Evolutionary conservation across 139 green algal genomes (phyloP).

Genomic region (Deuterostichococcus epilithicus): DNA sequence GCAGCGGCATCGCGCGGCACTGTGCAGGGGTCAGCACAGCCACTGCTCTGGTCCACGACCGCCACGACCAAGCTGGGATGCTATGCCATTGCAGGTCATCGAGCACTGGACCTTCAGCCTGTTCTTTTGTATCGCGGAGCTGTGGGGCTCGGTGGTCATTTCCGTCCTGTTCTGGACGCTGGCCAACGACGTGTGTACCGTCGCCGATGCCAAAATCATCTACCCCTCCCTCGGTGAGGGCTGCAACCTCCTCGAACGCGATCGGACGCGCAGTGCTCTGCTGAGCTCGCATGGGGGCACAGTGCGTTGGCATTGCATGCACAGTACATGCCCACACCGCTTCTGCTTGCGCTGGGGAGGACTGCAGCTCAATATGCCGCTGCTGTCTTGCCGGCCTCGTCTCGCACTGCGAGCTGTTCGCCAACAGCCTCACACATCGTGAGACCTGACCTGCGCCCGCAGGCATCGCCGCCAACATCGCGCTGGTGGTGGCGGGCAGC

Average conservation of each 20-base stretch:
- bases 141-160: slow-evolving; percentile 85
- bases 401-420: too few species aligned
- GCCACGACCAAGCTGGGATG: neutral
- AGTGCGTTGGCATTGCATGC: too few species aligned
- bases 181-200: slow-evolving; percentile 53
- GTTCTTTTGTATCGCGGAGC: slow-evolving; percentile 81
- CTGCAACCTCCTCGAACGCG: too few species aligned
- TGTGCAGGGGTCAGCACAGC: too few species aligned
- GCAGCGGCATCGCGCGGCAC: too few species aligned
- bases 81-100: slow-evolving; percentile 25
- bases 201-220: slow-evolving; percentile 54
- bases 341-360: too few species aligned
- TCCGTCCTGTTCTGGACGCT: slow-evolving; percentile 80
- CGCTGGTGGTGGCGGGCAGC: slow-evolving; percentile 52
- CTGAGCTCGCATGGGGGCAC: neutral
- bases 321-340: too few species aligned
- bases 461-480: slow-evolving; percentile 78
- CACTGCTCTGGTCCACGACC: neutral
- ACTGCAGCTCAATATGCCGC: too few species aligned
- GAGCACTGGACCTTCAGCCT: slow-evolving; percentile 82
- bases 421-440: too few species aligned
- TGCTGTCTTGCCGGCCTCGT: too few species aligned
- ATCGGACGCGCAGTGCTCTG: neutral
- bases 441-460: too few species aligned
- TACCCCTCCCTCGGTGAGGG: slow-evolving; percentile 64